A percentile compares a stretch with the other conserved stretches of the same genome.
These are phyloP conservation scores for Magnolia kwangsiensis DNA, from an alignment of 164 flowering plant genomes.

Conservation along the genomic window DNA sequence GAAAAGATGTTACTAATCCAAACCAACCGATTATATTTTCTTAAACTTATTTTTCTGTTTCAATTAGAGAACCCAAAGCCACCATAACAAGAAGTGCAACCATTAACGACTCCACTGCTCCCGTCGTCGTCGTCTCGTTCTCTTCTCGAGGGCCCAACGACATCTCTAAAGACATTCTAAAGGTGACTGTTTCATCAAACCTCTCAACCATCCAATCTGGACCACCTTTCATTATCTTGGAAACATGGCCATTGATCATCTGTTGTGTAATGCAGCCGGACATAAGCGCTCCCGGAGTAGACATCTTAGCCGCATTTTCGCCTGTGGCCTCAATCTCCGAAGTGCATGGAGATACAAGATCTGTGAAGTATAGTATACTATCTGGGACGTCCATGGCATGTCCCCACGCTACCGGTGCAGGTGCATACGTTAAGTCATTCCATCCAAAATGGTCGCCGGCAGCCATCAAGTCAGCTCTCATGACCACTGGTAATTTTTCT, in stretches of 20 bases:
- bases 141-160: conserved; percentile 73
- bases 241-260: neutral
- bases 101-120: conserved; percentile 13
- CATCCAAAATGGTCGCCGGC: conserved; percentile 75
- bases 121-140: conserved; percentile 66
- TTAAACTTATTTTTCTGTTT: neutral
- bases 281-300: conserved; percentile 64
- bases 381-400: conserved; percentile 84
- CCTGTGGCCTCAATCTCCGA: conserved; percentile 28
- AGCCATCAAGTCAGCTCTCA: conserved; percentile 74
- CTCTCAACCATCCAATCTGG: too few relatives aligned
- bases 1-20: too few relatives aligned
- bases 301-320: conserved; percentile 63
- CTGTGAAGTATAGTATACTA: conserved; percentile 7
- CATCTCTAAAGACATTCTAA: conserved; percentile 45
- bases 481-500: conserved; percentile 61
- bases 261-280: conserved; percentile 50
- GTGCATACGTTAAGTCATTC: conserved; percentile 69
- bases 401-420: conserved; percentile 60
- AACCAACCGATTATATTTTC: neutral
- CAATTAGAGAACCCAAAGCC: conserved; percentile 27
- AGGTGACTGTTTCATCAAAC: conserved; percentile 32
- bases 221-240: neutral
- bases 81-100: conserved; percentile 35
- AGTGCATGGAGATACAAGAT: conserved; percentile 11